Evolutionary conservation across 1,284 basidiomycete species (phyloP).

Genomic region (Phellinidium pouzarii): DNA sequence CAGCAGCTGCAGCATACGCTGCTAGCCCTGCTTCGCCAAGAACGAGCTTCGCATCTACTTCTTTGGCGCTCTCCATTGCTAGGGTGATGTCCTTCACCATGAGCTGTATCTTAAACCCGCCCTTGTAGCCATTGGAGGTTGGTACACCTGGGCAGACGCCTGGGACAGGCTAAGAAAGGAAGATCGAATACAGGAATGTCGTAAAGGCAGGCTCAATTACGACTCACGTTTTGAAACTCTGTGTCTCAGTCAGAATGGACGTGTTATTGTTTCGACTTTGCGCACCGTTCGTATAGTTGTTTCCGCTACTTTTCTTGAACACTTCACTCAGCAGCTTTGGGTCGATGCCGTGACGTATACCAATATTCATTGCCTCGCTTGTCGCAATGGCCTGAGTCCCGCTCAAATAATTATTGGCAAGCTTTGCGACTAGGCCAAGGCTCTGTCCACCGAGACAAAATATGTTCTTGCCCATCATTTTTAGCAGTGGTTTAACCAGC

Average conservation of each 20-base stretch:
- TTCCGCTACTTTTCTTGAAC: slow-evolving; percentile 20
- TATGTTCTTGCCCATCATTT: slow-evolving; percentile 19
- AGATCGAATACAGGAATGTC: not conserved
- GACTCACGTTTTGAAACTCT: slow-evolving; percentile 9
- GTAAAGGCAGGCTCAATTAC: not conserved
- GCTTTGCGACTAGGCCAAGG: slow-evolving; percentile 21
- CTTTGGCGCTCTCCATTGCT: slow-evolving; percentile 17
- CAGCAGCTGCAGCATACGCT: slow-evolving; percentile 19
- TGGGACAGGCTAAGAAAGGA: slow-evolving; percentile 19
- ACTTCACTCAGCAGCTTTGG: slow-evolving; percentile 19
- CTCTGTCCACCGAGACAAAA: slow-evolving; percentile 19
- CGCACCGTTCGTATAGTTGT: slow-evolving; percentile 20
- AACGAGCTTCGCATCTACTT: slow-evolving; percentile 21
- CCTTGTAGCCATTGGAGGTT: slow-evolving; percentile 20
- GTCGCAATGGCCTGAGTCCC: slow-evolving; percentile 21
- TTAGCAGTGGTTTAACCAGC: slow-evolving; percentile 14
- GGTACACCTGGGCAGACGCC: slow-evolving; percentile 21
- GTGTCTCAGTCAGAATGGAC: not conserved
- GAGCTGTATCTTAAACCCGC: slow-evolving; percentile 22
- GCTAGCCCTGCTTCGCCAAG: slow-evolving; percentile 20
- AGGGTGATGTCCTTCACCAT: slow-evolving; percentile 22
- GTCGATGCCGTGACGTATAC: slow-evolving; percentile 21
- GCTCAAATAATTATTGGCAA: slow-evolving; percentile 21
- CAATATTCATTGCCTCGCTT: slow-evolving; percentile 22
- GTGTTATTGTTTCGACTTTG: not conserved